Evolutionary conservation across 2,329 filamentous ascomycete genomes (phyloP).

Genomic region (Cladosporium sphaerospermum): DNA sequence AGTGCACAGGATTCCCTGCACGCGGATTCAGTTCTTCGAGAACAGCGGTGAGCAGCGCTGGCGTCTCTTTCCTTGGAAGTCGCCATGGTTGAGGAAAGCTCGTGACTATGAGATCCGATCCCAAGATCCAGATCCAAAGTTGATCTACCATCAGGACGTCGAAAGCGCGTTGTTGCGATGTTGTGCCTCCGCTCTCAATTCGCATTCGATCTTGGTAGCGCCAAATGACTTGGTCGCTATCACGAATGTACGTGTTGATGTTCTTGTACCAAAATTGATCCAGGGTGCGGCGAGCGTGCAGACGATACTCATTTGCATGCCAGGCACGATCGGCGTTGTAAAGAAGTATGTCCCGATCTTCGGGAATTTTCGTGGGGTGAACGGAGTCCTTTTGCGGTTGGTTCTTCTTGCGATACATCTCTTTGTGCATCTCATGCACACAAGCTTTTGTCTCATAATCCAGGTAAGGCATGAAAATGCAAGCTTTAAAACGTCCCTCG

Average conservation of each 20-base stretch:
- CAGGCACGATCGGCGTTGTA: slow-evolving; percentile 10
- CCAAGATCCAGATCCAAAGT: slow-evolving; percentile 60
- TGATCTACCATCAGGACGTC: slow-evolving; percentile 66
- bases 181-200: neutral
- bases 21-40: neutral
- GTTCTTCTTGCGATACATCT: slow-evolving; percentile 26
- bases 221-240: slow-evolving; percentile 60
- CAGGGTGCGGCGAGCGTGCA: slow-evolving; percentile 57
- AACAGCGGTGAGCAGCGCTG: neutral
- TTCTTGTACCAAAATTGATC: slow-evolving; percentile 63
- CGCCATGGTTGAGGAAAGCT: slow-evolving; percentile 54
- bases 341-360: slow-evolving; percentile 37
- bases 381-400: neutral
- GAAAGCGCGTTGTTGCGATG: slow-evolving; percentile 30
- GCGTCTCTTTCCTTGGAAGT: slow-evolving; percentile 51
- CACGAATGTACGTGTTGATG: slow-evolving; percentile 54
- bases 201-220: slow-evolving; percentile 45
- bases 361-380: slow-evolving; percentile 34
- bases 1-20: slow-evolving; percentile 42
- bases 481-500: slow-evolving; percentile 27
- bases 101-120: slow-evolving; percentile 54
- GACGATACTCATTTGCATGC: slow-evolving; percentile 32
- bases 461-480: slow-evolving; percentile 57
- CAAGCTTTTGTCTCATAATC: slow-evolving; percentile 55
- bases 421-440: slow-evolving; percentile 29